These are phyloP conservation scores for Vigna nakashimae DNA, from an alignment of 306 rosid species.

Conservation along the genomic window DNA sequence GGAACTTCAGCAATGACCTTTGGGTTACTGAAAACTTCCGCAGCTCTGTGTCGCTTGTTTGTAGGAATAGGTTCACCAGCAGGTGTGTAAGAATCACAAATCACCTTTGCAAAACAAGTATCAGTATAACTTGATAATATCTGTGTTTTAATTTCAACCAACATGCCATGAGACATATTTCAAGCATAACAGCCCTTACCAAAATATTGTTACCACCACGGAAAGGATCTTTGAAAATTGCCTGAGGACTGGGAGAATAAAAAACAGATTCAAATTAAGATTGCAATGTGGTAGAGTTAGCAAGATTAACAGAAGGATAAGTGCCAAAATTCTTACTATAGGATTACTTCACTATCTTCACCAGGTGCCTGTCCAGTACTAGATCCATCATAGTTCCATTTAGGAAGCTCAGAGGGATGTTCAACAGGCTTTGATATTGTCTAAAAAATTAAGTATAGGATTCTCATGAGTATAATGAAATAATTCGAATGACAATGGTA, in stretches of 20 bases:
- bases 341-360: constrained; percentile 98
- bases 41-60: constrained; percentile 90
- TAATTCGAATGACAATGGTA: constrained; percentile 23
- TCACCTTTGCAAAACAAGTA: constrained; percentile 67
- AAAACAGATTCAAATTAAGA: constrained; percentile 38
- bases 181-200: constrained; percentile 60
- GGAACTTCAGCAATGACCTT: constrained; percentile 84
- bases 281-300: constrained; percentile 20
- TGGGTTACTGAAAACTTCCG: constrained; percentile 78
- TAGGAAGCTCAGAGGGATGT: constrained; percentile 97
- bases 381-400: constrained; percentile 99
- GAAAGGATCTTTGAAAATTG: constrained; percentile 94
- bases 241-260: constrained; percentile 77
- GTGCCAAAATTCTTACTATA: constrained; percentile 76
- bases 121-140: constrained; percentile 36
- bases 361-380: constrained; percentile 99
- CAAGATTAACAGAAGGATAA: constrained; percentile 22
- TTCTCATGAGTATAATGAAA: constrained; percentile 32
- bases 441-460: constrained; percentile 55
- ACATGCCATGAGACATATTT: constrained; percentile 29
- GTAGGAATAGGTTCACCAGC: constrained; percentile 95
- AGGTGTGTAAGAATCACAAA: constrained; percentile 93
- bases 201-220: constrained; percentile 98
- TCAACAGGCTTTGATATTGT: constrained; percentile 89
- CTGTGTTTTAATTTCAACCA: constrained; percentile 39